Conservation (phyloP, 78 protist species). For the Polysphondylium violaceum region DNA sequence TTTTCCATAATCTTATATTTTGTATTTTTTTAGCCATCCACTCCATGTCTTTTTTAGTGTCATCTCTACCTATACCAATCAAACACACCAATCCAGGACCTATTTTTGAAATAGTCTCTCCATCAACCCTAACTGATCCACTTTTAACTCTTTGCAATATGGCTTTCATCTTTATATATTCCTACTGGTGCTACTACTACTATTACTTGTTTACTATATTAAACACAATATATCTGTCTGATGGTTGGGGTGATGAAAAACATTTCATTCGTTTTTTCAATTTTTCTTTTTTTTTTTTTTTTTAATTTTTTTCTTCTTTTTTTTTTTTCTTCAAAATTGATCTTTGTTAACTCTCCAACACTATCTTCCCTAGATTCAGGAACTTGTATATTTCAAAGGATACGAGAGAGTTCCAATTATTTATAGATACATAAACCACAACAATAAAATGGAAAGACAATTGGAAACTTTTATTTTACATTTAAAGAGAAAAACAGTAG, state of each 20-base stretch:
- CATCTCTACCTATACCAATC: slow-evolving; percentile 36
- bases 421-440: too few species aligned
- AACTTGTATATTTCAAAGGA: background rate
- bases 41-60: slow-evolving; percentile 34
- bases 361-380: background rate
- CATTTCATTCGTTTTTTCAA: background rate
- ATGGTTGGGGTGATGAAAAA: too few species aligned
- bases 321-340: background rate
- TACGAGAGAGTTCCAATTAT: background rate
- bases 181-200: too few species aligned
- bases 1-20: slow-evolving; percentile 26
- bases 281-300: background rate
- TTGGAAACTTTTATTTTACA: slow-evolving; percentile 46
- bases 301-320: background rate
- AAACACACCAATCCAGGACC: slow-evolving; percentile 48
- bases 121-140: slow-evolving; percentile 35
- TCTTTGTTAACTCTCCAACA: background rate
- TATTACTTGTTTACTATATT: too few species aligned
- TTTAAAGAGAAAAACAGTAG: slow-evolving; percentile 63
- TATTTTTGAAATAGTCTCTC: slow-evolving; percentile 25
- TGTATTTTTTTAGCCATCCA: slow-evolving; percentile 46
- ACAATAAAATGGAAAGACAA: slow-evolving; percentile 16
- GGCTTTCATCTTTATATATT: slow-evolving; percentile 35
- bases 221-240: too few species aligned
- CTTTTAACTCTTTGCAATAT: slow-evolving; percentile 43